Percentiles rank a stretch among this genome's conserved stretches.
Conservation (phyloP, 208 protist genomes). For the Crithidia mellificae region DNA sequence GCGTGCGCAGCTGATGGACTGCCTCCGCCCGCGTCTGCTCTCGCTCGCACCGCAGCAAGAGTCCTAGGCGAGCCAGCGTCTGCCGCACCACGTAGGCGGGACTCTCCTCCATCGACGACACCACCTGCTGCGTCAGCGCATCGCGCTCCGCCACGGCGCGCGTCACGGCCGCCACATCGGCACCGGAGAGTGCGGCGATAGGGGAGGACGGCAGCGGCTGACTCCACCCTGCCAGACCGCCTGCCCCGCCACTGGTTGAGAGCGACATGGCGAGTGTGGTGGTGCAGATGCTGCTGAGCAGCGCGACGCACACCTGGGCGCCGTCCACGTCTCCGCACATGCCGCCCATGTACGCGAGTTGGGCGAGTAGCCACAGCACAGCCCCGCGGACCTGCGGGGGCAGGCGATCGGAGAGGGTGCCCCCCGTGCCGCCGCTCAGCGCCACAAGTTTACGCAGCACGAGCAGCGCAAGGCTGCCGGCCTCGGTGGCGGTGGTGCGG, state of each 20-base stretch:
- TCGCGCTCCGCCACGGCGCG: slow-evolving; percentile 17
- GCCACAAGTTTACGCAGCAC: slow-evolving; percentile 77
- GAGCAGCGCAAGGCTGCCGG: slow-evolving; percentile 70
- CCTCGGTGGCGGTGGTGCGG: slow-evolving; percentile 50
- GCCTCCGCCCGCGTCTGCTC: slow-evolving; percentile 73
- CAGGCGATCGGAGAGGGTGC: slow-evolving; percentile 28
- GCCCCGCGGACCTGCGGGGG: slow-evolving; percentile 39
- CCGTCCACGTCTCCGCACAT: slow-evolving; percentile 79
- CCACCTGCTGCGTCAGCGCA: slow-evolving; percentile 35
- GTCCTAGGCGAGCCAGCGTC: slow-evolving; percentile 56
- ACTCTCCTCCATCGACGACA: slow-evolving; percentile 29
- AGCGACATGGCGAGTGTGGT: slow-evolving; percentile 38
- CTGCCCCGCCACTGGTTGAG: slow-evolving; percentile 6
- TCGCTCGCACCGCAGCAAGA: slow-evolving; percentile 62
- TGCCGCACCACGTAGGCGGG: slow-evolving; percentile 41
- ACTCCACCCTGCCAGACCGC: neutral
- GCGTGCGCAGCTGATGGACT: slow-evolving; percentile 61
- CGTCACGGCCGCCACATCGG: neutral
- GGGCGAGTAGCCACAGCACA: slow-evolving; percentile 60
- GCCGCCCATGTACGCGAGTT: slow-evolving; percentile 72
- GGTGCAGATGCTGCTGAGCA: slow-evolving; percentile 73
- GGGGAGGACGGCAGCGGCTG: slow-evolving; percentile 6
- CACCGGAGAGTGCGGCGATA: slow-evolving; percentile 5
- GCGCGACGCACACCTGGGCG: slow-evolving; percentile 74
- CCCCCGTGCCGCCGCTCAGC: slow-evolving; percentile 32